phyloP scores from a whole-genome alignment of 73 alveolate genomes.

The Blepharisma japonicum region DNA sequence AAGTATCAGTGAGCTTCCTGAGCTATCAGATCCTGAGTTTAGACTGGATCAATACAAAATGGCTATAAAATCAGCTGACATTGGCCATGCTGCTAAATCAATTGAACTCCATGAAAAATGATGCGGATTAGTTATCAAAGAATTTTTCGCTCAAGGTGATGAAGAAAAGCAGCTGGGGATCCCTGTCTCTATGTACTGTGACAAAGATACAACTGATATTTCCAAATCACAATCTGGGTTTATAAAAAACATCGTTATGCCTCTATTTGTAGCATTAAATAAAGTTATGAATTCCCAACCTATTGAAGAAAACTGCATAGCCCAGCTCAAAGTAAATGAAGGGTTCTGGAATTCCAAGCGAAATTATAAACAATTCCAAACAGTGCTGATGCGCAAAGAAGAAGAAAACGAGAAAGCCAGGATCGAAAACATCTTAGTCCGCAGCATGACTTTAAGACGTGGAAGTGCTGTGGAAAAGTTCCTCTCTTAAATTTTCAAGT shows the following conservation, averaged over 20 bases:
- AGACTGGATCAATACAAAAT: constrained; percentile 21
- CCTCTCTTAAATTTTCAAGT: constrained; percentile 7
- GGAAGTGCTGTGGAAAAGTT: not conserved
- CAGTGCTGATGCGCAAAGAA: not conserved
- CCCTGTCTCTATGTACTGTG: constrained; percentile 29
- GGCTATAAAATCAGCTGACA: constrained; percentile 16
- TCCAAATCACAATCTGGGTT: constrained; percentile 32
- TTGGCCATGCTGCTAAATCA: constrained; percentile 23
- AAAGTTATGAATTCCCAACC: not conserved
- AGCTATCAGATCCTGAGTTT: not conserved
- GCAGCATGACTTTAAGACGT: not conserved
- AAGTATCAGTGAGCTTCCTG: not conserved
- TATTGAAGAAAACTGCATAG: constrained; percentile 18
- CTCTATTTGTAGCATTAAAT: constrained; percentile 9
- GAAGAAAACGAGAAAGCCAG: not conserved
- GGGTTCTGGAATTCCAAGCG: constrained; percentile 5
- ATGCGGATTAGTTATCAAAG: constrained; percentile 5
- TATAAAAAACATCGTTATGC: constrained; percentile 13
- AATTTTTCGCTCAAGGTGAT: constrained; percentile 32
- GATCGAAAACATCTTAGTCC: not conserved
- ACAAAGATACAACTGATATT: constrained; percentile 25
- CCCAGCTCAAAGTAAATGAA: not conserved
- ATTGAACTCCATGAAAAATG: constrained; percentile 28
- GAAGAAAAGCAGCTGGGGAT: not conserved
- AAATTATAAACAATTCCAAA: not conserved